phyloP scores from a whole-genome alignment of 2,329 filamentous ascomycete genomes.

The Huntiella bhutanensis region DNA sequence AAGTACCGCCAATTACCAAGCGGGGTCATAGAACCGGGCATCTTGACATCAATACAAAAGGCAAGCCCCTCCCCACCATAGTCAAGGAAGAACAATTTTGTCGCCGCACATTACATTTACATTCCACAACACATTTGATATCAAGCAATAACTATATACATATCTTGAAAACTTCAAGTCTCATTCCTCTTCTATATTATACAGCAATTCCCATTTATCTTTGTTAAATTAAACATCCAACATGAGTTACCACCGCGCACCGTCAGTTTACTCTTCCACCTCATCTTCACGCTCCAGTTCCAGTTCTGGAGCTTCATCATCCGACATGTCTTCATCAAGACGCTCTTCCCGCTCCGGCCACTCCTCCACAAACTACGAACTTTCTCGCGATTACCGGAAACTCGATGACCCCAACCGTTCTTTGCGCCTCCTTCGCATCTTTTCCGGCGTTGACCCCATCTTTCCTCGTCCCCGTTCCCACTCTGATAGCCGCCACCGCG shows the following conservation, averaged over 20 bases:
- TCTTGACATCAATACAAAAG: not conserved
- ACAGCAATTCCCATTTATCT: not conserved
- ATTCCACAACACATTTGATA: too few species aligned
- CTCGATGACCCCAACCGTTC: conserved; percentile 6
- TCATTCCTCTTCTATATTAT: not conserved
- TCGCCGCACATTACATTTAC: too few species aligned
- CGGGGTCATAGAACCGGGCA: not conserved
- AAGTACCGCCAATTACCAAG: not conserved
- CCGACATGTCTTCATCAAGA: not conserved
- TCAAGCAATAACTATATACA: not conserved
- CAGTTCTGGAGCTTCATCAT: not conserved
- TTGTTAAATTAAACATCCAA: not conserved
- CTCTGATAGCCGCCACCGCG: not conserved
- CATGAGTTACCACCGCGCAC: conserved; percentile 3
- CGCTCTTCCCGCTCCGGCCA: not conserved
- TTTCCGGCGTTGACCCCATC: conserved; percentile 11
- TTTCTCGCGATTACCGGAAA: not conserved
- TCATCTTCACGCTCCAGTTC: conserved; percentile 4
- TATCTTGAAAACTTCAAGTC: not conserved
- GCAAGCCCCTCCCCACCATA: too few species aligned
- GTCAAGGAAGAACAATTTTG: too few species aligned
- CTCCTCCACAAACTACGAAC: conserved; percentile 2
- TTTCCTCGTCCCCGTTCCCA: conserved; percentile 4
- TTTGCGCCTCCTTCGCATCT: conserved; percentile 10
- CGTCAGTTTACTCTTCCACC: conserved; percentile 4